Base-by-base conservation (phyloP, 2,329 filamentous ascomycete genomes). In the Cladosporium phlei region DNA sequence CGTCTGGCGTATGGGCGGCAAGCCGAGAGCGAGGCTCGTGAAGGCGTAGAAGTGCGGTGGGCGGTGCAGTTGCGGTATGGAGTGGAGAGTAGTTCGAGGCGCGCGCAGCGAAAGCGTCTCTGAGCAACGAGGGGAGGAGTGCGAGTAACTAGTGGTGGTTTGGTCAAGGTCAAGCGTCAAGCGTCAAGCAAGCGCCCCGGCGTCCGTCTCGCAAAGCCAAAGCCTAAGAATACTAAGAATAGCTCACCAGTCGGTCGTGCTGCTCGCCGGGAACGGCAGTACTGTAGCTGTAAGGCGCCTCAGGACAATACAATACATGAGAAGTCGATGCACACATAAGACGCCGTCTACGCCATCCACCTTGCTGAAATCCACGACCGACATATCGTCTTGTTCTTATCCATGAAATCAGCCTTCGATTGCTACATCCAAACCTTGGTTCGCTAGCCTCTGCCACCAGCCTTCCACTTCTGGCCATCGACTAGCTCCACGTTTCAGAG, bases 81-180 rank as follows among this genome's bases (percentile, higher is more conserved):
- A 24, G 39, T 34, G 17, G 21, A 17, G 32, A 21, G 22, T 24
- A 11, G 27, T 33, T 17, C 33, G 17, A 25, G 27, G 32, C 42
- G 42, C 33, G 42, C 32, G 28, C 22, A 8, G 20, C 12, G 38
- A 42, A 12, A 34, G 30, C 40, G 40, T 44, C 40, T 16, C 6
- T 32, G 42, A 45, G 21, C 32, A 24, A 43, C 39, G 39, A 45
- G 22, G 32, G 24, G 42, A 20, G 38, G 14, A 28, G 42, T 14
- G 42, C 32, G 24, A 44, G 38, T 20, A 9, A 24, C 19, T 10
- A 19, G 16, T 11, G 19, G 21, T 40, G 38, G 38, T 30, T 35
- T 40, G 38, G 38, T 40, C 22, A 24, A 16, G 35, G 35, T 27
- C 42, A 35, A 45, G 42, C 38, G 38, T 40, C 37, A 39, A 37